Evolutionary conservation across 371 early-diverging fungal genomes (phyloP).

Genomic region (Syncephalastrum monosporum): DNA sequence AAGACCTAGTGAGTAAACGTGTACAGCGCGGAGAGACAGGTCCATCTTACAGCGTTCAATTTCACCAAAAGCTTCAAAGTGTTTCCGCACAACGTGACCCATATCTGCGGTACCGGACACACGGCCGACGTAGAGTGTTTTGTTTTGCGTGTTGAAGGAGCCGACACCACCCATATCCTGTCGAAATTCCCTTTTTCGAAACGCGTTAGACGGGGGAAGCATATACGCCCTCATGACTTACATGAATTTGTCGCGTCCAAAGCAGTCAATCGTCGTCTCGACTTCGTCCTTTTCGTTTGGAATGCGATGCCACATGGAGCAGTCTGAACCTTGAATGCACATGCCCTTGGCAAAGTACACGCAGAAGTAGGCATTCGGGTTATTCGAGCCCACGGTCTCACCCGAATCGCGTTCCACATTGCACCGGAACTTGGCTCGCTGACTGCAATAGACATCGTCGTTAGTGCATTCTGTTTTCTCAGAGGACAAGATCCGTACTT

Average conservation of each 20-base stretch:
- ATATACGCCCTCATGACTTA: conserved; percentile 12
- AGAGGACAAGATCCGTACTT: conserved; percentile 16
- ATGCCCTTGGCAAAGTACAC: conserved; percentile 84
- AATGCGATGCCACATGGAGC: conserved; percentile 76
- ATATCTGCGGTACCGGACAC: conserved; percentile 58
- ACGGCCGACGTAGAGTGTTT: conserved; percentile 80
- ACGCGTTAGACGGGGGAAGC: background rate
- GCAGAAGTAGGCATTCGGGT: conserved; percentile 71
- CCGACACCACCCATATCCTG: conserved; percentile 91
- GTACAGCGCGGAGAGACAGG: too few relatives aligned
- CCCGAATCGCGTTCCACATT: conserved; percentile 71
- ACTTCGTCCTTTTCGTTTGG: conserved; percentile 64
- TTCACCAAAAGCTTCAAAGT: conserved; percentile 81
- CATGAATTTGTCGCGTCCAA: conserved; percentile 78
- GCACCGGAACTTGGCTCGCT: conserved; percentile 67
- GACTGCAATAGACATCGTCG: conserved; percentile 19
- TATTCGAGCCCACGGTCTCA: conserved; percentile 66
- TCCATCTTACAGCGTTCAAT: conserved; percentile 62
- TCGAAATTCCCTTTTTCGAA: conserved; percentile 58
- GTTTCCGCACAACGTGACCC: conserved; percentile 61
- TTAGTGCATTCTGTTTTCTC: background rate
- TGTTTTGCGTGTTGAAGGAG: conserved; percentile 72
- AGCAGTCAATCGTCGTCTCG: conserved; percentile 74
- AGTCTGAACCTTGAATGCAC: conserved; percentile 73
- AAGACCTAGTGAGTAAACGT: background rate